Conservation (phyloP, 2,329 filamentous ascomycete genomes). For the Orbilia quercus region DNA sequence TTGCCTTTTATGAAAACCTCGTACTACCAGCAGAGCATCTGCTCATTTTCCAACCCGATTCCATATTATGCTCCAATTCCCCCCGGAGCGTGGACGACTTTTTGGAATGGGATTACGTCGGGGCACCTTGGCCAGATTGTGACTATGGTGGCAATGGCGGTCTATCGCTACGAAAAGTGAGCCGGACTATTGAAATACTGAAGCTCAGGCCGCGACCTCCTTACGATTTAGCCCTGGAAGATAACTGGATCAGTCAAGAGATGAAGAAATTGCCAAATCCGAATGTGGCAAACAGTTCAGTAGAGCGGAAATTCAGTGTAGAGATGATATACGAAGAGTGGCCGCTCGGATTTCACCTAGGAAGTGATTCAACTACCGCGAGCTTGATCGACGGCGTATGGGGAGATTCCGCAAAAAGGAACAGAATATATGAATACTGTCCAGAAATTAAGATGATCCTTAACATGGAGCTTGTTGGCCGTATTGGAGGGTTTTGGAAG, state of each 20-base stretch:
- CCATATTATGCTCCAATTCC: conserved; percentile 69
- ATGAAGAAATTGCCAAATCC: conserved; percentile 66
- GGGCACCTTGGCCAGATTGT: conserved; percentile 65
- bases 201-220: conserved; percentile 64
- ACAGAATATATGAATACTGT: conserved; percentile 70
- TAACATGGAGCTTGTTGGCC: conserved; percentile 64
- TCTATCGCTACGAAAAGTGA: conserved; percentile 68
- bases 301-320: conserved; percentile 67
- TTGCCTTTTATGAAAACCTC: conserved; percentile 68
- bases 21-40: conserved; percentile 68
- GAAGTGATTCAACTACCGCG: conserved; percentile 56
- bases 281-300: conserved; percentile 68
- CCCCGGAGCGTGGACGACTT: conserved; percentile 66
- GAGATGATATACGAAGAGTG: conserved; percentile 65
- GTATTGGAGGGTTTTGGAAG: conserved; percentile 3
- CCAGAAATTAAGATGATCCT: conserved; percentile 71
- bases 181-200: conserved; percentile 68
- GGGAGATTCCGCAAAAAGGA: conserved; percentile 66
- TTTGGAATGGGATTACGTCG: conserved; percentile 68
- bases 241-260: conserved; percentile 68
- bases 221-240: conserved; percentile 67
- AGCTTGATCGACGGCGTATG: conserved; percentile 64
- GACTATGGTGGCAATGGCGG: conserved; percentile 66
- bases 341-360: conserved; percentile 71
- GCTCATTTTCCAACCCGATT: conserved; percentile 69